Evolutionary conservation across 495 filamentous ascomycete species (phyloP).

Genomic region (Chlorociboria aeruginascens): DNA sequence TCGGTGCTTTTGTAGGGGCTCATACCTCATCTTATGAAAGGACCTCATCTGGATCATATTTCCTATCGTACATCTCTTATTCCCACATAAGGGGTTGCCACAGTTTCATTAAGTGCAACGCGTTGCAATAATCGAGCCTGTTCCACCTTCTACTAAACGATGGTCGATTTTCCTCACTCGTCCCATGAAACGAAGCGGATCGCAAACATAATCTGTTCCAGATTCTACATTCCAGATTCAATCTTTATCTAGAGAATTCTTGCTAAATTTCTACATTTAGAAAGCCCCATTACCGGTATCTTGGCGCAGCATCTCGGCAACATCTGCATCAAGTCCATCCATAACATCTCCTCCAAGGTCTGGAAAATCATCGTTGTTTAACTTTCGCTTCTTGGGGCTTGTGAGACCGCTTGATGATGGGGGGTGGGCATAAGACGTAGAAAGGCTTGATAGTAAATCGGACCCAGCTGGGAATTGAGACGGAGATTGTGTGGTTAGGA

Average conservation of each 20-base stretch:
- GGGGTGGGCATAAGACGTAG: slow-evolving; percentile 32
- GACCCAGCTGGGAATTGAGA: slow-evolving; percentile 30
- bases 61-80: too few species aligned
- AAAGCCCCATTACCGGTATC: slow-evolving; percentile 14
- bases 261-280: neutral
- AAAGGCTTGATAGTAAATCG: slow-evolving; percentile 40
- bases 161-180: too few species aligned
- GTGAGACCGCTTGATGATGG: slow-evolving; percentile 25
- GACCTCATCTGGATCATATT: too few species aligned
- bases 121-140: too few species aligned
- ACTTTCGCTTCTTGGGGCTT: slow-evolving; percentile 61
- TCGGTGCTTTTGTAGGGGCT: too few species aligned
- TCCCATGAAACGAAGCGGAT: neutral
- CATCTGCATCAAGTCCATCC: slow-evolving; percentile 70
- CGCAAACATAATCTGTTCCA: neutral
- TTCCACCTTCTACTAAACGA: too few species aligned
- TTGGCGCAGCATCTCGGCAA: slow-evolving; percentile 64
- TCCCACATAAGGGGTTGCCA: too few species aligned
- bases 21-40: too few species aligned
- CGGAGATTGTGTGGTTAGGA: slow-evolving; percentile 11
- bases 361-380: slow-evolving; percentile 54
- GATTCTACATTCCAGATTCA: neutral
- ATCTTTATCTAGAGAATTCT: neutral
- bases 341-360: slow-evolving; percentile 51
- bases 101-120: too few species aligned